A percentile compares a stretch with the other conserved stretches of the same genome.
phyloP scores from a whole-genome alignment of 495 filamentous ascomycete species.

The Daldinia caldariorum region DNA sequence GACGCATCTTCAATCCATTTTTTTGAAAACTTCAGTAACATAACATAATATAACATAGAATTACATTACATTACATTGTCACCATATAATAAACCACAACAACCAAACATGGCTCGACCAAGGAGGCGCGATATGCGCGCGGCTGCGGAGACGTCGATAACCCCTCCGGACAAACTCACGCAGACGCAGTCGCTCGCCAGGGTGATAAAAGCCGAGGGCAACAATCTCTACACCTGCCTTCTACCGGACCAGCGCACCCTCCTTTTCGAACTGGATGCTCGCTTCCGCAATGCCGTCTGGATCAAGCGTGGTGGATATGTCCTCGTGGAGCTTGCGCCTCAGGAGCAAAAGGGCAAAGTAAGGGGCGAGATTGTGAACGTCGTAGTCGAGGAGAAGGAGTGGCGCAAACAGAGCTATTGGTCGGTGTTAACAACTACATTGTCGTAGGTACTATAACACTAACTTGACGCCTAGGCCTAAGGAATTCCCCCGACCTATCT shows the following conservation, averaged over 20 bases:
- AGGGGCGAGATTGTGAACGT: slow-evolving; percentile 92
- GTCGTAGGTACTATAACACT: slow-evolving; percentile 26
- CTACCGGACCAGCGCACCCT: slow-evolving; percentile 65
- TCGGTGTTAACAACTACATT: slow-evolving; percentile 51
- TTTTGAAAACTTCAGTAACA: background rate
- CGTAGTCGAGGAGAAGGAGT: slow-evolving; percentile 87
- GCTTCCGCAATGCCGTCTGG: slow-evolving; percentile 92
- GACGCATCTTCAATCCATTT: slow-evolving; percentile 2
- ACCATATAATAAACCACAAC: background rate
- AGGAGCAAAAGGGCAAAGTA: slow-evolving; percentile 79
- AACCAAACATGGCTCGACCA: slow-evolving; percentile 70
- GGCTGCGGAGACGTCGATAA: slow-evolving; percentile 76
- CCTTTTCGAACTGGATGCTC: slow-evolving; percentile 79
- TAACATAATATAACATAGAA: too few relatives aligned
- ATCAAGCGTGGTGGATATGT: slow-evolving; percentile 88
- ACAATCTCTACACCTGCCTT: slow-evolving; percentile 82
- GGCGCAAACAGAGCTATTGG: slow-evolving; percentile 94
- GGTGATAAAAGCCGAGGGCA: slow-evolving; percentile 83
- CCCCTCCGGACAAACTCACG: slow-evolving; percentile 74
- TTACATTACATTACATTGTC: background rate
- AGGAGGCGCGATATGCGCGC: slow-evolving; percentile 79
- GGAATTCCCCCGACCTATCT: slow-evolving; percentile 74
- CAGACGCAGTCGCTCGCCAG: slow-evolving; percentile 74
- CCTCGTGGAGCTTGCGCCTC: slow-evolving; percentile 73
- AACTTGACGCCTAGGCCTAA: slow-evolving; percentile 69